These are phyloP conservation scores for Chlorella sp. DNA, from an alignment of 139 green algal genomes.

Conservation along the genomic window DNA sequence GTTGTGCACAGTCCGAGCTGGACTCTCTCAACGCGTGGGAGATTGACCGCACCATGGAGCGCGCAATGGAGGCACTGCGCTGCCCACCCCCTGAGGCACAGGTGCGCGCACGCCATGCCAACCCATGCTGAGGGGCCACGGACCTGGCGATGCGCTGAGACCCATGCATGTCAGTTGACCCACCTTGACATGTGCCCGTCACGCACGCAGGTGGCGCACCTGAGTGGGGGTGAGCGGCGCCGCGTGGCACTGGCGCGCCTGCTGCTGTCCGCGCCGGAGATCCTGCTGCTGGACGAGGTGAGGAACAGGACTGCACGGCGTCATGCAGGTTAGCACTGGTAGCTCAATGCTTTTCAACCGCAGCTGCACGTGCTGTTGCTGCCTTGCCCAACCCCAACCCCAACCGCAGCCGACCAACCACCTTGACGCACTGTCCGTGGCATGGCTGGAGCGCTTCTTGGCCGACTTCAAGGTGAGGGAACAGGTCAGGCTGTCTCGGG, in stretches of 20 bases:
- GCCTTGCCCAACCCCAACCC: too few species aligned
- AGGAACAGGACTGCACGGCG: too few species aligned
- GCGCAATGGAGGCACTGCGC: constrained; percentile 68
- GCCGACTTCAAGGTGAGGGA: background rate
- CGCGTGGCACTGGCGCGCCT: constrained; percentile 76
- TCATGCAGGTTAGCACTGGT: too few species aligned
- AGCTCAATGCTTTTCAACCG: background rate
- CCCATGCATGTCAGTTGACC: background rate
- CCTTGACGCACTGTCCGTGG: constrained; percentile 60
- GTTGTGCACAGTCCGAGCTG: constrained; percentile 44
- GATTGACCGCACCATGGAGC: constrained; percentile 65
- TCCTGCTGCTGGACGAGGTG: constrained; percentile 79
- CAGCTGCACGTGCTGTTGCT: background rate
- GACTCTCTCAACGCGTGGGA: constrained; percentile 80
- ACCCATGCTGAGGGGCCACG: background rate
- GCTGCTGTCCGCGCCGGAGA: constrained; percentile 75
- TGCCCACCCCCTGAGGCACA: constrained; percentile 55
- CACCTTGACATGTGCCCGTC: background rate
- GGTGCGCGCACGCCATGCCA: background rate
- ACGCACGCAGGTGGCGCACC: constrained; percentile 29
- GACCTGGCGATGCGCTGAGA: background rate
- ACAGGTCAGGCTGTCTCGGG: too few species aligned
- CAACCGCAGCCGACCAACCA: constrained; percentile 75
- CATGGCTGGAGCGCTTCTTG: constrained; percentile 55
- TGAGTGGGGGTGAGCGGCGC: constrained; percentile 73